These are phyloP conservation scores for Asterochloris sp. DNA, from an alignment of 139 green algal genomes.

Conservation along the genomic window DNA sequence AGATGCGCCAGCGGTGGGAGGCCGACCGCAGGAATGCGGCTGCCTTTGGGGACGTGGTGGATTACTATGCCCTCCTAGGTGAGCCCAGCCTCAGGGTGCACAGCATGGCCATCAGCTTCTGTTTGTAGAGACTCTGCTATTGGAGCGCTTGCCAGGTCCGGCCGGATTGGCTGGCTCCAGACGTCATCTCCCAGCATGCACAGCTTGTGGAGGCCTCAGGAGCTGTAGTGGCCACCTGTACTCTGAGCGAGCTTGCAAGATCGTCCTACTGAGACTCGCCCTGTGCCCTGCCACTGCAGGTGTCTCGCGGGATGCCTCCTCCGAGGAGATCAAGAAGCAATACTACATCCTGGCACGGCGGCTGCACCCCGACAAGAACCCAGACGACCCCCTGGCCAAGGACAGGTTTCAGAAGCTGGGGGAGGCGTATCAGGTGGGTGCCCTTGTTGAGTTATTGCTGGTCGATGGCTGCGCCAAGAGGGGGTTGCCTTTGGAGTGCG, in stretches of 20 bases:
- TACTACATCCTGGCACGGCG: conserved; percentile 90
- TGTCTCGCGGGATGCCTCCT: conserved; percentile 25
- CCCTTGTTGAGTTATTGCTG: neutral
- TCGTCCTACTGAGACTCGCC: too few relatives aligned
- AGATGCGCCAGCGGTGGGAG: conserved; percentile 13
- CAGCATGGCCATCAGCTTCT: too few relatives aligned
- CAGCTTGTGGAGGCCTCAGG: too few relatives aligned
- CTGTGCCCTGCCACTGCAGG: too few relatives aligned
- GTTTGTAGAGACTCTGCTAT: too few relatives aligned
- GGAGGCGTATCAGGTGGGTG: conserved; percentile 61
- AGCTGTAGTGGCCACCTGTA: too few relatives aligned
- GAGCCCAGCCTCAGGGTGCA: conserved; percentile 32
- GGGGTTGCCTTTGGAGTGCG: too few relatives aligned
- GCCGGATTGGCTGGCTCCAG: too few relatives aligned
- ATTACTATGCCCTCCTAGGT: conserved; percentile 71
- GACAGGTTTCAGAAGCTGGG: conserved; percentile 84
- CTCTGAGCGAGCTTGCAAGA: too few relatives aligned
- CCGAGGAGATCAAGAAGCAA: conserved; percentile 48
- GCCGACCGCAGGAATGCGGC: neutral
- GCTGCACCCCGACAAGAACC: conserved; percentile 90
- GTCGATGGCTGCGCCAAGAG: neutral
- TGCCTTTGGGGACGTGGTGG: conserved; percentile 7
- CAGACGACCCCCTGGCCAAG: conserved; percentile 68
- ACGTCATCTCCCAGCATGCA: too few relatives aligned
- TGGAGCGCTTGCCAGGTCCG: too few relatives aligned